phyloP scores from a whole-genome alignment of 139 green algal genomes.

The Chlorella vulgaris region DNA sequence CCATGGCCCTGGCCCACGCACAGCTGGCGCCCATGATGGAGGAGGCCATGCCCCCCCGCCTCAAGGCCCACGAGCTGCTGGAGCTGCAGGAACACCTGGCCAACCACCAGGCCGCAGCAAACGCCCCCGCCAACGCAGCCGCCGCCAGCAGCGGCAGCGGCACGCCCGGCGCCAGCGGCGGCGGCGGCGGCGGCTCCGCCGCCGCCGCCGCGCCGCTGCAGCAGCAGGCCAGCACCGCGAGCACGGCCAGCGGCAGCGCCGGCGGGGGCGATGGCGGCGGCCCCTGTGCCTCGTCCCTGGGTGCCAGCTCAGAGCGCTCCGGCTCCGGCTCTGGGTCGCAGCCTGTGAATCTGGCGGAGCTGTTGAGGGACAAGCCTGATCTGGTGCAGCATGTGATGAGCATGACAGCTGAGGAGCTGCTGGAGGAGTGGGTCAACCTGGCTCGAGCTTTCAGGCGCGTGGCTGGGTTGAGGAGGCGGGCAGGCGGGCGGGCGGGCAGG shows the following conservation, averaged over 20 bases:
- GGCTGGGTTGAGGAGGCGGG: too few species aligned
- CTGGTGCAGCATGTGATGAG: not conserved
- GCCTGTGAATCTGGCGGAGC: not conserved
- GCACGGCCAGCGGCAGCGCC: too few species aligned
- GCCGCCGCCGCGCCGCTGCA: not conserved
- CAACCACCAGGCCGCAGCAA: too few species aligned
- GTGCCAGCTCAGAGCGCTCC: not conserved
- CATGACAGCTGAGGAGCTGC: conserved; percentile 7
- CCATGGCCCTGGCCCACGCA: not conserved
- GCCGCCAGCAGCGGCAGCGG: not conserved
- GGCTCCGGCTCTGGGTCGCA: not conserved
- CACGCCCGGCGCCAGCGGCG: not conserved
- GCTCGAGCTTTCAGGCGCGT: not conserved
- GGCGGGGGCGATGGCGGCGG: too few species aligned
- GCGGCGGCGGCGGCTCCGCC: not conserved
- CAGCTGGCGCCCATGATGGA: not conserved
- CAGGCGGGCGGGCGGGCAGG: too few species aligned
- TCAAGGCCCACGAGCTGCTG: not conserved
- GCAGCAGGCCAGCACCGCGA: not conserved
- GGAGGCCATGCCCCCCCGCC: not conserved
- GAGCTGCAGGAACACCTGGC: not conserved
- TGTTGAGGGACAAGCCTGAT: not conserved
- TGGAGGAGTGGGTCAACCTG: not conserved
- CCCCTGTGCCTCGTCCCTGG: not conserved
- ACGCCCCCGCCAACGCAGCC: not conserved